These are phyloP conservation scores for Hypoxylon cercidicola DNA, from an alignment of 495 filamentous ascomycete species.

Conservation along the genomic window DNA sequence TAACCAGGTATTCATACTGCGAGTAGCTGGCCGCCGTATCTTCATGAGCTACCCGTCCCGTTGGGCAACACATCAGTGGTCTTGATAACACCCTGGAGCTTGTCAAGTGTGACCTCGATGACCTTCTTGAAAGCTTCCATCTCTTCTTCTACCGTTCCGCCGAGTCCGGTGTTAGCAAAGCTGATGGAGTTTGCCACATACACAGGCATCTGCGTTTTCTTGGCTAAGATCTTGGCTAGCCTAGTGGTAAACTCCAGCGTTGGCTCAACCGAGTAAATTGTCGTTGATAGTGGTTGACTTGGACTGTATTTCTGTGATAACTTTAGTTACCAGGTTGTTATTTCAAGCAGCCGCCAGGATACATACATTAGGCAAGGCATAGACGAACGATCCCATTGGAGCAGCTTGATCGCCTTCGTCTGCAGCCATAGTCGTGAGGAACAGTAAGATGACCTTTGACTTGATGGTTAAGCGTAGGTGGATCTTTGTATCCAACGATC, in stretches of 20 bases:
- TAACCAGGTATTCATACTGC: not conserved
- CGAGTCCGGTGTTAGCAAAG: slow-evolving; percentile 72
- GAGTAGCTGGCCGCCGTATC: not conserved
- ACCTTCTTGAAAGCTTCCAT: slow-evolving; percentile 85
- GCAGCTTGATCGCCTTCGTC: slow-evolving; percentile 64
- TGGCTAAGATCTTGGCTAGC: slow-evolving; percentile 82
- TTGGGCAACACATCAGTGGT: slow-evolving; percentile 25
- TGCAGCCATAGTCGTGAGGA: slow-evolving; percentile 76
- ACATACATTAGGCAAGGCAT: slow-evolving; percentile 88
- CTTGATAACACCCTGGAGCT: slow-evolving; percentile 53
- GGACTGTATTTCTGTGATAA: slow-evolving; percentile 62
- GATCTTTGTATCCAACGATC: slow-evolving; percentile 78
- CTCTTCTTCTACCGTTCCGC: slow-evolving; percentile 88
- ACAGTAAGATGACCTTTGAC: slow-evolving; percentile 73
- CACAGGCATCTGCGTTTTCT: slow-evolving; percentile 72
- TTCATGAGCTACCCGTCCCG: slow-evolving; percentile 29
- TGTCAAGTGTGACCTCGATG: slow-evolving; percentile 72
- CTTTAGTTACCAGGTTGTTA: slow-evolving; percentile 18
- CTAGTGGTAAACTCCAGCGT: slow-evolving; percentile 88
- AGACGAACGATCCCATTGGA: slow-evolving; percentile 86
- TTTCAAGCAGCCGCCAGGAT: not conserved
- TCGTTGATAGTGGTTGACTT: slow-evolving; percentile 75
- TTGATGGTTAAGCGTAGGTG: slow-evolving; percentile 80
- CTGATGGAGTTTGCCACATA: slow-evolving; percentile 87
- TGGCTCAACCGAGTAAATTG: slow-evolving; percentile 76